Evolutionary conservation across 2,329 filamentous ascomycete species (phyloP).

Genomic region (Fusarium sp.): DNA sequence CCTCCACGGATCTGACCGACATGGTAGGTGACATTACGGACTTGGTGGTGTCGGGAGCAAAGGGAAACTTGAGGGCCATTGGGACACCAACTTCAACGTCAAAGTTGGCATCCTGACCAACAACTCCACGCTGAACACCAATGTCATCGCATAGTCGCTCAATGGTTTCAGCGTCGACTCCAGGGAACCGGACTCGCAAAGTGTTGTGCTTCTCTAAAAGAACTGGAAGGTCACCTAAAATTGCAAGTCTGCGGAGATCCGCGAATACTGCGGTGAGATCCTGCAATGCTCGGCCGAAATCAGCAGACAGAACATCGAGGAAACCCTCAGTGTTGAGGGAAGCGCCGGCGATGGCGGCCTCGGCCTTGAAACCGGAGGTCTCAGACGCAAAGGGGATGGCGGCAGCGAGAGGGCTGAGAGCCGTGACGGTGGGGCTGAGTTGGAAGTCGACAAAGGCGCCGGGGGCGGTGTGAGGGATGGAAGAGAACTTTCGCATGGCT

Average conservation of each 20-base stretch:
- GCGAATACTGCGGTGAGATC: constrained; percentile 83
- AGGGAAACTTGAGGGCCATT: constrained; percentile 86
- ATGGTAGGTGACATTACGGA: constrained; percentile 59
- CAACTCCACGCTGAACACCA: constrained; percentile 81
- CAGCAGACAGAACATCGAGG: constrained; percentile 83
- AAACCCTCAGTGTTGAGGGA: constrained; percentile 86
- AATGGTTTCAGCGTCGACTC: constrained; percentile 85
- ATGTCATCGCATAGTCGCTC: constrained; percentile 88
- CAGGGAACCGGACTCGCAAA: constrained; percentile 87
- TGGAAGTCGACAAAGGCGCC: constrained; percentile 91
- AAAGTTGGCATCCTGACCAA: constrained; percentile 82
- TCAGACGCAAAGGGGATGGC: constrained; percentile 59
- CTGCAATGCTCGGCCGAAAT: constrained; percentile 88
- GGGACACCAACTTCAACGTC: constrained; percentile 73
- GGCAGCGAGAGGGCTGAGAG: constrained; percentile 77
- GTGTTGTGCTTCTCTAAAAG: constrained; percentile 73
- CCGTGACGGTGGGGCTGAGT: constrained; percentile 89
- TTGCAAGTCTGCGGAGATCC: constrained; percentile 81
- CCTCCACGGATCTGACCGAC: constrained; percentile 57
- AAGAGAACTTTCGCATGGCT: constrained; percentile 73
- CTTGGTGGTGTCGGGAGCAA: constrained; percentile 69
- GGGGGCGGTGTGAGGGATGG: constrained; percentile 64
- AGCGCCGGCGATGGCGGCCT: constrained; percentile 57
- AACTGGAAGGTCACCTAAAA: constrained; percentile 86
- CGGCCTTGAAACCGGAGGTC: constrained; percentile 56